Evolutionary conservation across 1,284 basidiomycete genomes (phyloP), one percentile per base, ranked within the genome.

Genomic region (Ustilago vetiveriae): DNA sequence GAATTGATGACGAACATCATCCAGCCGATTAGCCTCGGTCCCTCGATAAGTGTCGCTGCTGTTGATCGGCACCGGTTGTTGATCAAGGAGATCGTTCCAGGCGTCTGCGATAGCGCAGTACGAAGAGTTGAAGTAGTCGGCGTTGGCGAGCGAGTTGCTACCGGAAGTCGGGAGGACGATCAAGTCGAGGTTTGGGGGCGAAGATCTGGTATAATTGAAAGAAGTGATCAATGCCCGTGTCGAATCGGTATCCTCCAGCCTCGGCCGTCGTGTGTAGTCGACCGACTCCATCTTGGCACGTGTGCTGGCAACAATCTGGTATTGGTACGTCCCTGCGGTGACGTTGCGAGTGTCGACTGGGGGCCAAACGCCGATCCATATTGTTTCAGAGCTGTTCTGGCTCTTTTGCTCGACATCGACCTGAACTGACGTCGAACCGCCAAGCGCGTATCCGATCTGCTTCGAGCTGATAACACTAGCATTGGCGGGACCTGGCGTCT

Each of bases 221-320:
- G 73, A 72, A 4, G 82, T 75, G 6, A 84, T 46, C 11, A 84
- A 60, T 4, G 82, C 83, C 14, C 45, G 41, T 0, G 65, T 49
- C 24, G 53, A 36, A 55, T 83, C 82, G 2, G 81, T 74, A 37
- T 83, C 83, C 33, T 81, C 77, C 35, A 81, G 60, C n/a, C 54
- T 51, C 10, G 72, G 51, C 17, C 68, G 36, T 10, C 60, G 54
- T 11, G 52, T 54, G 17, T 47, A 46, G 32, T 68, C 74, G 26
- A 76, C 71, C 8, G 47, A 52, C 50, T 71, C 68, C 55, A 78
- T 56, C 55, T 64, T 66, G 16, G 68, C 68, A 11, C 27, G 32
- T 4, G 72, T 74, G 23, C 66, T 68, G 0, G 66, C 60, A 0
- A 66, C 57, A 26, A 75, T 46, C 43, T 75, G 72, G 26, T 73